phyloP scores from a whole-genome alignment of 306 rosid species.

The Trifolium pratense region DNA sequence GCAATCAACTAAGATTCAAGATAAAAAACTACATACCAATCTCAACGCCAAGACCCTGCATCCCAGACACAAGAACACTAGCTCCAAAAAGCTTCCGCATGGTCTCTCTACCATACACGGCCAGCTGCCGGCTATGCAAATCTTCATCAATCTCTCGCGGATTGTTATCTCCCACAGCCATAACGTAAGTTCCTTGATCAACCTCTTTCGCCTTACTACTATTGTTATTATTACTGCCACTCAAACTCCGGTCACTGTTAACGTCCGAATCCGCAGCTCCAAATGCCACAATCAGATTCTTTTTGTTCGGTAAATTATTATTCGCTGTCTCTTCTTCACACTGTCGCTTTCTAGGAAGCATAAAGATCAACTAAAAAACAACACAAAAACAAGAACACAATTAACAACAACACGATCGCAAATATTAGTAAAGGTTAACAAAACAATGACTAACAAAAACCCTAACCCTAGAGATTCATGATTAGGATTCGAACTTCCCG shows the following conservation, averaged over 20 bases:
- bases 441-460: constrained; percentile 62
- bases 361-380: constrained; percentile 61
- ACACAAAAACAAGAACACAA: constrained; percentile 35
- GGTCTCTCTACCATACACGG: constrained; percentile 95
- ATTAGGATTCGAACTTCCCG: too few species aligned
- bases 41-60: constrained; percentile 96
- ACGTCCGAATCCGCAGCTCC: constrained; percentile 56
- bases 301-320: constrained; percentile 45
- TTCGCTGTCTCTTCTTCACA: constrained; percentile 55
- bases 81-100: constrained; percentile 89
- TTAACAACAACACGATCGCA: constrained; percentile 7
- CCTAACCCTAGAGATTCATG: constrained; percentile 51
- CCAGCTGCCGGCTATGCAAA: constrained; percentile 96
- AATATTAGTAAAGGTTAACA: constrained; percentile 42
- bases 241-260: constrained; percentile 41
- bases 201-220: constrained; percentile 35
- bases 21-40: constrained; percentile 57
- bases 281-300: constrained; percentile 60
- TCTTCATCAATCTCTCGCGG: constrained; percentile 82
- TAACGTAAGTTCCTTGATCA: constrained; percentile 12
- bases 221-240: constrained; percentile 36
- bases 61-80: constrained; percentile 78
- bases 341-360: constrained; percentile 95
- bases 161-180: constrained; percentile 71
- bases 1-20: background rate